phyloP scores from a whole-genome alignment of 1,139 yeast species.

The Blastobotrys ciferrii region DNA sequence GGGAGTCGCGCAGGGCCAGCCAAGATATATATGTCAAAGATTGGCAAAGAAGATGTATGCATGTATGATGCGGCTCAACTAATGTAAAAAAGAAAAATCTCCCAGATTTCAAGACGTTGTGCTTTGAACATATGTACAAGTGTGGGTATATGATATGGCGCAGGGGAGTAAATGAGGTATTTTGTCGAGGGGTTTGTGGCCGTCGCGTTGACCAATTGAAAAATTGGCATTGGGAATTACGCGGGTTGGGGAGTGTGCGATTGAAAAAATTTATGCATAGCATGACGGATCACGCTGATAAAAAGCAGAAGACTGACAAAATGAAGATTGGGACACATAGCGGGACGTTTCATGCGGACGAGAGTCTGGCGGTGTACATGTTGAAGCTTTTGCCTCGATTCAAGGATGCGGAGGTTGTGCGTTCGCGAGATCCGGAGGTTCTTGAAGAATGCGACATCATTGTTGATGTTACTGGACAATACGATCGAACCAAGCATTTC shows the following conservation, averaged over 20 bases:
- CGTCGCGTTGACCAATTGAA: neutral
- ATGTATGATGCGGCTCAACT: no score
- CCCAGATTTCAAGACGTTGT: no score
- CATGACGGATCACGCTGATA: conserved; percentile 8
- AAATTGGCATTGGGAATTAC: neutral
- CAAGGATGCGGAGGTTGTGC: conserved; percentile 61
- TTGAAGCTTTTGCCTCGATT: conserved; percentile 69
- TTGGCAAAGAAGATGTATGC: no score
- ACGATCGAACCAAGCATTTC: conserved; percentile 81
- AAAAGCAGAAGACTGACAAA: conserved; percentile 19
- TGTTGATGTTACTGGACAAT: conserved; percentile 93
- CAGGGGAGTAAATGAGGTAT: no score
- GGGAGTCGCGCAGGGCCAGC: no score
- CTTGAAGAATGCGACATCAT: conserved; percentile 91
- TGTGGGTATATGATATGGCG: no score
- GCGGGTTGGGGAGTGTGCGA: neutral
- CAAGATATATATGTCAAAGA: no score
- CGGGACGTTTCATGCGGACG: conserved; percentile 97
- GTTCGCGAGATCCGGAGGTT: conserved; percentile 78
- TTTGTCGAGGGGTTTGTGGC: neutral
- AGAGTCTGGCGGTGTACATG: conserved; percentile 92
- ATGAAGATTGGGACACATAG: conserved; percentile 82
- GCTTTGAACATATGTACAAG: no score
- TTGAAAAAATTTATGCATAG: neutral
- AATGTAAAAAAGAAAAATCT: no score